Conservation (phyloP, 2,329 filamentous ascomycete species). For the Colletotrichum ledebouriae region DNA sequence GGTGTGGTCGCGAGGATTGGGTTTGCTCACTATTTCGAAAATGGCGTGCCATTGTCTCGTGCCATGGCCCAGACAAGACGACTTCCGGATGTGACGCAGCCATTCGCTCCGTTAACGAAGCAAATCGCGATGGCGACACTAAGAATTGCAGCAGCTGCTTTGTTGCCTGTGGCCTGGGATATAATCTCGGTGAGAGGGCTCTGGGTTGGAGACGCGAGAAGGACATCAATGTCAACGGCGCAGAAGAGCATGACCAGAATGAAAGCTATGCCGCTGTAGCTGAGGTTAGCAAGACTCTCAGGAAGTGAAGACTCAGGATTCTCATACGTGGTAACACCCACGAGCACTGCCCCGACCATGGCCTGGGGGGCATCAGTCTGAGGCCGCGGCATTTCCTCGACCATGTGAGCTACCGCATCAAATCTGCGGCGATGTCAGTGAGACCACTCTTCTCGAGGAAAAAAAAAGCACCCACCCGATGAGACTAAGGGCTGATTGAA, state of each 20-base stretch:
- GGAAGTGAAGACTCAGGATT: too few relatives aligned
- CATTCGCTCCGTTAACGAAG: constrained; percentile 49
- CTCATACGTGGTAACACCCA: constrained; percentile 57
- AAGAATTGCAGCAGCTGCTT: constrained; percentile 47
- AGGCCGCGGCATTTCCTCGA: constrained; percentile 51
- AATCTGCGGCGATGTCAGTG: constrained; percentile 46
- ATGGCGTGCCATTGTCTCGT: constrained; percentile 49
- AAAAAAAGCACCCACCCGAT: constrained; percentile 57
- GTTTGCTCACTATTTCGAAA: constrained; percentile 24
- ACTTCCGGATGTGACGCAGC: constrained; percentile 53
- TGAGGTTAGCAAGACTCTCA: neutral
- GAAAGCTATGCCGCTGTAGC: constrained; percentile 53
- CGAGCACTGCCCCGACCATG: constrained; percentile 51
- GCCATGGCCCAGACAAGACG: constrained; percentile 56
- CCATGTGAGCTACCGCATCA: constrained; percentile 51
- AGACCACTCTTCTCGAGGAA: neutral
- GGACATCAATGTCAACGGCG: constrained; percentile 53
- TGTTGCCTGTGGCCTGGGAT: constrained; percentile 47
- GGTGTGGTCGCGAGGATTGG: too few relatives aligned
- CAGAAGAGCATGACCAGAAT: constrained; percentile 60
- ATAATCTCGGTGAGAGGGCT: constrained; percentile 59
- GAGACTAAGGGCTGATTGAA: constrained; percentile 54
- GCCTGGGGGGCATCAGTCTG: constrained; percentile 51
- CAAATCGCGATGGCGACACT: constrained; percentile 47
- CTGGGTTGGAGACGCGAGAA: constrained; percentile 56